phyloP scores from a whole-genome alignment of 176 grass and related monocot species.

The Aegilops speltoides region DNA sequence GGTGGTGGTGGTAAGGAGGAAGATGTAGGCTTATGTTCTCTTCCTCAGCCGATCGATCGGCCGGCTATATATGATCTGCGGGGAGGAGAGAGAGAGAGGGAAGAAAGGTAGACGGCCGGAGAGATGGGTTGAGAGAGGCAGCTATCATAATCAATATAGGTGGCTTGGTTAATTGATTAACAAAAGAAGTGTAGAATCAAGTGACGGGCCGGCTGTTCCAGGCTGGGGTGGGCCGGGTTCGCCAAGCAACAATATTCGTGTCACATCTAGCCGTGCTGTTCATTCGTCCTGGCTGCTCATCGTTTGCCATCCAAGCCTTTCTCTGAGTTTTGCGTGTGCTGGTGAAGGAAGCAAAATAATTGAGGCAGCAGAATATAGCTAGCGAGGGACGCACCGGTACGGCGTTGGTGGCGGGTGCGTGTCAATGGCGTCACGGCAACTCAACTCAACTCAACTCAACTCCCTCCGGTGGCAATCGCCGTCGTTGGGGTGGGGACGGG shows the following conservation, averaged over 20 bases:
- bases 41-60: not conserved
- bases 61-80: not conserved
- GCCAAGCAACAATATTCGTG: not conserved
- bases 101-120: not conserved
- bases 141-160: constrained; percentile 4
- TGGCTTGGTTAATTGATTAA: constrained; percentile 14
- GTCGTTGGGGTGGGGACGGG: not conserved
- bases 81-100: not conserved
- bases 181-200: not conserved
- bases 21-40: not conserved
- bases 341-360: not conserved
- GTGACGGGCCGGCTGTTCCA: constrained; percentile 25
- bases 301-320: too few relatives aligned
- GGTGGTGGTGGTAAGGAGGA: not conserved
- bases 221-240: constrained; percentile 18
- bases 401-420: not conserved
- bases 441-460: not conserved
- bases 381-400: not conserved
- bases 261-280: not conserved
- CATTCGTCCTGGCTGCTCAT: not conserved
- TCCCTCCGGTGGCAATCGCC: not conserved
- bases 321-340: not conserved
- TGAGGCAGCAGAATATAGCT: not conserved
- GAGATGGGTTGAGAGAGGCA: not conserved
- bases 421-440: not conserved